phyloP scores from a whole-genome alignment of 331 rosid species.

The Cydonia oblonga region DNA sequence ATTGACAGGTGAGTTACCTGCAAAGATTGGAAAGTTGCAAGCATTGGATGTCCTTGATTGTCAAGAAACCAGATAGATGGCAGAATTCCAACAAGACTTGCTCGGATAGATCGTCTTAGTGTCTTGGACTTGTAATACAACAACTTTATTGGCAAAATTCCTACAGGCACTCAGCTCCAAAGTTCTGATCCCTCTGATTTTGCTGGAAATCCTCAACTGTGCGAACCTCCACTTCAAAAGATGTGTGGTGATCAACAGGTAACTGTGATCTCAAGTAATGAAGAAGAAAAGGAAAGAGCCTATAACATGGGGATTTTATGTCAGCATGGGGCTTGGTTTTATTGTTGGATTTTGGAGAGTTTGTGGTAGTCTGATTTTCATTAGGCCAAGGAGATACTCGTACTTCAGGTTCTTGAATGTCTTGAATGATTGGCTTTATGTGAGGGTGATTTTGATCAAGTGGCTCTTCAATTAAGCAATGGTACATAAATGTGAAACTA shows the following conservation, averaged over 20 bases:
- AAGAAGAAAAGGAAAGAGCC: neutral
- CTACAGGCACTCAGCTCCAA: neutral
- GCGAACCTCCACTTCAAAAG: neutral
- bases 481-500: no score
- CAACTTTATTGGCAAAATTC: neutral
- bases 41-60: no score
- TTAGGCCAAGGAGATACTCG: no score
- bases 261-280: no score
- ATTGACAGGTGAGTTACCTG: no score
- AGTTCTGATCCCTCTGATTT: neutral
- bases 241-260: neutral
- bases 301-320: neutral
- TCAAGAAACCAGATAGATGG: no score
- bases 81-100: neutral
- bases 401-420: no score
- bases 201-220: neutral
- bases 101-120: neutral
- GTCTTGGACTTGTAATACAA: no score
- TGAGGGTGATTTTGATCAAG: neutral
- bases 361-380: no score
- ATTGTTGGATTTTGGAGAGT: neutral
- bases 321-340: neutral
- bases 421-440: no score
- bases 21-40: no score
- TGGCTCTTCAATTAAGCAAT: no score